phyloP scores from a whole-genome alignment of 2,329 filamentous ascomycete species.

The Alternaria sp. region DNA sequence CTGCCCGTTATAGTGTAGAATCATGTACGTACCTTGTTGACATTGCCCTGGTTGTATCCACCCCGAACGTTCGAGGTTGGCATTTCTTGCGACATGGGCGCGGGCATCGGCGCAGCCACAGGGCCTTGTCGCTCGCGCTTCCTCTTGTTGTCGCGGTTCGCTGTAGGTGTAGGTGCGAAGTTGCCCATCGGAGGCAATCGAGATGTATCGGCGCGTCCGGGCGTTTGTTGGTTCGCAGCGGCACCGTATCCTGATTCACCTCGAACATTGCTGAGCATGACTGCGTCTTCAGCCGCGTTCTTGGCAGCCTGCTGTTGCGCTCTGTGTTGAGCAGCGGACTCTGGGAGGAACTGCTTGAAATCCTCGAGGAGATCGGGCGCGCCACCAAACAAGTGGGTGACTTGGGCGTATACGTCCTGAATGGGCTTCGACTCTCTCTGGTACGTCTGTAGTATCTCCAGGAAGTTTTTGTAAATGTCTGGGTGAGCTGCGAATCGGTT shows the following conservation, averaged over 20 bases:
- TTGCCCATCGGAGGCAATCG: slow-evolving; percentile 90
- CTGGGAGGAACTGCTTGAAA: slow-evolving; percentile 97
- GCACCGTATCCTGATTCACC: slow-evolving; percentile 57
- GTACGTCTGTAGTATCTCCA: slow-evolving; percentile 97
- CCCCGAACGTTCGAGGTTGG: slow-evolving; percentile 42
- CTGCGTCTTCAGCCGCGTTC: slow-evolving; percentile 71
- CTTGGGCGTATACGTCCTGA: slow-evolving; percentile 96
- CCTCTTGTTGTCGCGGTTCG: slow-evolving; percentile 83
- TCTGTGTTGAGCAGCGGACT: slow-evolving; percentile 72
- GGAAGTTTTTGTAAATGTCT: slow-evolving; percentile 98
- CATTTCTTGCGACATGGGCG: slow-evolving; percentile 41
- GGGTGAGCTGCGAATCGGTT: slow-evolving; percentile 96
- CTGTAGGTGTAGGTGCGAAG: slow-evolving; percentile 84
- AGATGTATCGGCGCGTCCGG: slow-evolving; percentile 49
- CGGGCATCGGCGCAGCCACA: slow-evolving; percentile 45
- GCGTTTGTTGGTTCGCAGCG: slow-evolving; percentile 57
- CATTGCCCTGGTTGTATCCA: slow-evolving; percentile 34
- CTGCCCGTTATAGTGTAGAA: slow-evolving; percentile 2
- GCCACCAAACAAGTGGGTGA: slow-evolving; percentile 90
- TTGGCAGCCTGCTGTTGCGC: slow-evolving; percentile 65
- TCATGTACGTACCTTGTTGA: slow-evolving; percentile 39
- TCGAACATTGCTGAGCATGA: slow-evolving; percentile 68
- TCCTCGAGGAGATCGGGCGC: slow-evolving; percentile 95
- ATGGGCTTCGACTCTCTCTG: slow-evolving; percentile 98
- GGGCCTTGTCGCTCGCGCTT: slow-evolving; percentile 73